Base-by-base conservation (phyloP, 2,329 filamentous ascomycete genomes). In the Calonectria fujianensis region DNA sequence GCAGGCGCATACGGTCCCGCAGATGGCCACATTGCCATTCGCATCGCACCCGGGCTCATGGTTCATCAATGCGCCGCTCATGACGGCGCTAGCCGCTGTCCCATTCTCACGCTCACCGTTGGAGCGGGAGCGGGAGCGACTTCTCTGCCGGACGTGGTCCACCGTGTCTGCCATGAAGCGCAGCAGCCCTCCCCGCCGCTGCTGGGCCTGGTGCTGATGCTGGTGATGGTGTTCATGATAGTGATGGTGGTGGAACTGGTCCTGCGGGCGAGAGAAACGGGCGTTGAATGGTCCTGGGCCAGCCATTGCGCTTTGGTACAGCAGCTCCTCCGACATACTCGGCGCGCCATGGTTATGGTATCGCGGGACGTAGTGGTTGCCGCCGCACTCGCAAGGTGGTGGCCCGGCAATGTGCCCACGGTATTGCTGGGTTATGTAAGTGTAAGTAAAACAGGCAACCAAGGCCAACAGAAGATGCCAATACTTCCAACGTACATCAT, bases 121-220 rank as follows among this genome's bases (percentile, higher is more conserved):
- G 24, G 27, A 37, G 35, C 52, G 66, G 27, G 32, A 35, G 24
- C 10, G 35, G 18, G 27, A 37, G 35, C 52, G 66, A 27, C 51
- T 39, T 35, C 66, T 35, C 11, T 54, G 48, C 16, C 32, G 63
- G 37, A 35, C 35, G 13, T 39, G 24, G 13, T 24, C 54, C 18
- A 51, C 27, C 8, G 54, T n/a, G 52, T 69, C 52, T 16, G 32
- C 50, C 37, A 71, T 73, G 24, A 37, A 41, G 7, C 45, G 39
- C 18, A 70, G 32, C 41, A 52, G 31, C 9, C 63, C 57, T 20
- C 68, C 39, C n/a, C 57, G 54, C 18, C 68, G 68, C 24, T 45
- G 68, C 24, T 45, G 31, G 27, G 32, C 57, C 16, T 63, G 64
- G 31, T 39, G 35, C 16, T 39, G 65, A 10, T 63, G 35, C 4